These are phyloP conservation scores for Eragrostis curvula DNA, from an alignment of 176 grass and related monocot genomes.

Conservation along the genomic window DNA sequence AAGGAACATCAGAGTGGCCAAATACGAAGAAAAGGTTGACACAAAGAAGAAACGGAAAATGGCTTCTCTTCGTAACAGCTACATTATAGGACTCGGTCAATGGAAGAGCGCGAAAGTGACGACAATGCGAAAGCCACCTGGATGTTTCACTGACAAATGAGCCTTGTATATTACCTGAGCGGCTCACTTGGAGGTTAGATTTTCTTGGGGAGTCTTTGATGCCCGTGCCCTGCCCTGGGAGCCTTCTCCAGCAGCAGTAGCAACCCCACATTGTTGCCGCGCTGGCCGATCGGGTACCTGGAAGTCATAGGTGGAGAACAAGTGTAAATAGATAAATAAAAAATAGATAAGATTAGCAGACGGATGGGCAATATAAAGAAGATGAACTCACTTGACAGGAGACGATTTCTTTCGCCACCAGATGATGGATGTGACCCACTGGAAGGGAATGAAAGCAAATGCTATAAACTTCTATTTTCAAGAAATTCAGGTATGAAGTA, in stretches of 20 bases:
- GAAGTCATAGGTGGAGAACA: not conserved
- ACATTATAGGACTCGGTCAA: not conserved
- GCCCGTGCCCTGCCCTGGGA: conserved; percentile 42
- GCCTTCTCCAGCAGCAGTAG: conserved; percentile 69
- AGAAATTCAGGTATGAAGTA: not conserved
- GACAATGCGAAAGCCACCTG: conserved; percentile 36
- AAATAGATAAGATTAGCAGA: not conserved
- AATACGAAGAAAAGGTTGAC: not conserved
- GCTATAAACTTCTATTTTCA: not conserved
- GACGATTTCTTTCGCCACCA: conserved; percentile 64
- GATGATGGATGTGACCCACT: conserved; percentile 70
- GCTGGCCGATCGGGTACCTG: conserved; percentile 74
- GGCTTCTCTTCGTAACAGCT: conserved; percentile 13
- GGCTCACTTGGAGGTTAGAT: conserved; percentile 19
- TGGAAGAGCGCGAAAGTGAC: not conserved
- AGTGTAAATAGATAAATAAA: not conserved
- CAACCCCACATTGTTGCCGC: conserved; percentile 62
- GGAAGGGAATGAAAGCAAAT: conserved; percentile 15
- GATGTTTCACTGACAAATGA: conserved; percentile 8
- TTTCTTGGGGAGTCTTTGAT: conserved; percentile 59
- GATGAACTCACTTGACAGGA: conserved; percentile 65
- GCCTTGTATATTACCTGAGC: not conserved
- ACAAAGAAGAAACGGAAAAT: not conserved
- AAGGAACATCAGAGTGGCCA: not conserved
- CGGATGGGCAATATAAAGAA: not conserved